Percentiles rank a stretch among this genome's conserved stretches.
Conservation (phyloP, 2,329 filamentous ascomycete species). For the Aspergillus uvarum region DNA sequence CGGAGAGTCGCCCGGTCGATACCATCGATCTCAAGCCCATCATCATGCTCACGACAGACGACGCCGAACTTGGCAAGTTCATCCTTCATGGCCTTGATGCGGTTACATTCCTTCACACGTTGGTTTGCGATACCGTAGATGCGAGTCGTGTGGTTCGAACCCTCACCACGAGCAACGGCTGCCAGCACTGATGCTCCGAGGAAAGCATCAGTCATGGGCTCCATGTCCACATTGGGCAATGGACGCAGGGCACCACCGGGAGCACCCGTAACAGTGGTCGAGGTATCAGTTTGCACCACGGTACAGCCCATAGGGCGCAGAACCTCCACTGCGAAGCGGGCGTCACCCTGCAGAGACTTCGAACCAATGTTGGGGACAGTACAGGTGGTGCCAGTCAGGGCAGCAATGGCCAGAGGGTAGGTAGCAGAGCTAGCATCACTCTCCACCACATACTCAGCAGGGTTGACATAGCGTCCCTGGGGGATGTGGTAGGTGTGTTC, state of each 20-base stretch:
- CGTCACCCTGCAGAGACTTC: conserved; percentile 88
- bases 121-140: conserved; percentile 97
- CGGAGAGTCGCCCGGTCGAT: conserved; percentile 52
- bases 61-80: conserved; percentile 94
- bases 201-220: conserved; percentile 98
- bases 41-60: conserved; percentile 79
- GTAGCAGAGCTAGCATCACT: conserved; percentile 98
- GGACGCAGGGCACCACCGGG: conserved; percentile 69
- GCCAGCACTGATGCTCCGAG: conserved; percentile 90
- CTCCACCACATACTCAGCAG: conserved; percentile 82
- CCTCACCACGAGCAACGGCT: conserved; percentile 75
- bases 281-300: conserved; percentile 78
- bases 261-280: conserved; percentile 94
- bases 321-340: conserved; percentile 87
- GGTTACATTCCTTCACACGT: conserved; percentile 96
- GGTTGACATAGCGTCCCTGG: conserved; percentile 77
- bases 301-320: conserved; percentile 89
- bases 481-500: conserved; percentile 93
- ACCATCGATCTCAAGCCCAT: conserved; percentile 75
- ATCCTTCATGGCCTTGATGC: conserved; percentile 91
- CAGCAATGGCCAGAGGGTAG: conserved; percentile 89
- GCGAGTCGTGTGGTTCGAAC: conserved; percentile 63
- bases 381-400: conserved; percentile 92
- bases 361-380: conserved; percentile 96
- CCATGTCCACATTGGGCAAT: conserved; percentile 88